These are phyloP conservation scores for Tagetes patula DNA, from an alignment of 129 eudicot genomes.

Conservation along the genomic window DNA sequence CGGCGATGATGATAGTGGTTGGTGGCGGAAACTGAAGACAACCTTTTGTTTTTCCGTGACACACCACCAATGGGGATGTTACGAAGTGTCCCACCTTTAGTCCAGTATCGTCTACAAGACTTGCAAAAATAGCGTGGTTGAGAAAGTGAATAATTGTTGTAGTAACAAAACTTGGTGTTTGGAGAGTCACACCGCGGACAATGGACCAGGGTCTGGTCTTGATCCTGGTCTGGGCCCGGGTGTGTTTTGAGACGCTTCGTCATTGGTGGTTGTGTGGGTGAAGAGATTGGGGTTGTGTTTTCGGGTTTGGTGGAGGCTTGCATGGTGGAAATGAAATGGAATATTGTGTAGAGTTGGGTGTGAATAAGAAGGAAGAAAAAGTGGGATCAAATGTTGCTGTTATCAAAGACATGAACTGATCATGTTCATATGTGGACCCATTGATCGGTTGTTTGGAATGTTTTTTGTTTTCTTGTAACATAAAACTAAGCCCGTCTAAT, in stretches of 20 bases:
- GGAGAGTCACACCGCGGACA: conserved; percentile 92
- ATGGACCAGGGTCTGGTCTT: conserved; percentile 49
- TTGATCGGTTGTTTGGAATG: background rate
- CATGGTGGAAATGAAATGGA: background rate
- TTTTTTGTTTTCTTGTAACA: conserved; percentile 1
- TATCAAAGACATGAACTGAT: background rate
- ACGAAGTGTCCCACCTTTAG: conserved; percentile 90
- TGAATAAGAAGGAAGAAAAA: conserved; percentile 22
- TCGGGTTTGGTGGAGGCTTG: background rate
- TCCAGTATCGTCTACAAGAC: conserved; percentile 90
- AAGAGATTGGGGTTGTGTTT: conserved; percentile 19
- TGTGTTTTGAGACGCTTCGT: conserved; percentile 8
- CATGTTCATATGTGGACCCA: background rate
- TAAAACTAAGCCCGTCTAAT: background rate
- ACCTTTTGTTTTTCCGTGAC: conserved; percentile 63
- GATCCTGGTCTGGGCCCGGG: conserved; percentile 34
- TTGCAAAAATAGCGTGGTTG: conserved; percentile 94
- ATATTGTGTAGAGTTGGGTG: background rate
- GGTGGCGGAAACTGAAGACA: conserved; percentile 20
- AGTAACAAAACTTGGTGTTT: conserved; percentile 90
- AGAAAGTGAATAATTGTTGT: conserved; percentile 91
- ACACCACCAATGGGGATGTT: conserved; percentile 96
- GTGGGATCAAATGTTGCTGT: conserved; percentile 14
- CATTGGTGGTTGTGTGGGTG: background rate
- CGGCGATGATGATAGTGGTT: background rate